Conservation (phyloP, 1,284 basidiomycete species). For the Tilletiopsis washingtonensis region DNA sequence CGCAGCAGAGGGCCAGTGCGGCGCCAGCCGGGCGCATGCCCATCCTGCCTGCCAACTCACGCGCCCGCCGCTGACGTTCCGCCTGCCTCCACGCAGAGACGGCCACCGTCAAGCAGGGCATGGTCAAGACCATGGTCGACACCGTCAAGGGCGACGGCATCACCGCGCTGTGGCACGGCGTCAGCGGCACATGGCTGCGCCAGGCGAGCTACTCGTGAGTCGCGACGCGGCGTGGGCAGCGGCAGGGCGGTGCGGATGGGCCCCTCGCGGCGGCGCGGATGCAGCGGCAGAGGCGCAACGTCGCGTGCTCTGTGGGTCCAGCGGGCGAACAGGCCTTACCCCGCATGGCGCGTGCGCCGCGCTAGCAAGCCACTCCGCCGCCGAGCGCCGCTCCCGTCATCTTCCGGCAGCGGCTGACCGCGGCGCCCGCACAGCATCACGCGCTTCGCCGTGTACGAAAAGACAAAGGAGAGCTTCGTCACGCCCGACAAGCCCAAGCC, state of each 20-base stretch:
- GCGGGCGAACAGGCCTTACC: too few relatives aligned
- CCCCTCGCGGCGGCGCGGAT: too few relatives aligned
- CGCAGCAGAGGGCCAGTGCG: background rate
- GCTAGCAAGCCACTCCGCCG: too few relatives aligned
- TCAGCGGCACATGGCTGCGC: constrained; percentile 12
- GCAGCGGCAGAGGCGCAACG: too few relatives aligned
- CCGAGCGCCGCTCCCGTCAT: too few relatives aligned
- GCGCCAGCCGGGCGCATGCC: background rate
- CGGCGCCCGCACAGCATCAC: constrained; percentile 3
- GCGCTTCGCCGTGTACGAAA: constrained; percentile 13
- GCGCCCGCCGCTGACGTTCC: background rate
- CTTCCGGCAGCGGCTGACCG: too few relatives aligned
- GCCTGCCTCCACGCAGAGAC: constrained; percentile 2
- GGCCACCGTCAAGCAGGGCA: constrained; percentile 7
- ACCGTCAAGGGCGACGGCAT: constrained; percentile 9
- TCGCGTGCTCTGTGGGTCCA: too few relatives aligned
- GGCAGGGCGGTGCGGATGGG: too few relatives aligned
- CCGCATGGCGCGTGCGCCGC: background rate
- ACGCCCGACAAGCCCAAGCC: background rate
- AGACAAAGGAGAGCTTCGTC: constrained; percentile 2
- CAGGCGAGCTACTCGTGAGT: constrained; percentile 11
- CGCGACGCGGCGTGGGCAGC: too few relatives aligned
- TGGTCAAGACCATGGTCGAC: constrained; percentile 8
- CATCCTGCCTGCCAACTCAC: background rate
- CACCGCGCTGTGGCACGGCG: constrained; percentile 11